Percentiles rank a stretch among this genome's conserved stretches.
These are phyloP conservation scores for Clathrus columnatus DNA, from an alignment of 768 basidiomycete genomes.

Conservation along the genomic window DNA sequence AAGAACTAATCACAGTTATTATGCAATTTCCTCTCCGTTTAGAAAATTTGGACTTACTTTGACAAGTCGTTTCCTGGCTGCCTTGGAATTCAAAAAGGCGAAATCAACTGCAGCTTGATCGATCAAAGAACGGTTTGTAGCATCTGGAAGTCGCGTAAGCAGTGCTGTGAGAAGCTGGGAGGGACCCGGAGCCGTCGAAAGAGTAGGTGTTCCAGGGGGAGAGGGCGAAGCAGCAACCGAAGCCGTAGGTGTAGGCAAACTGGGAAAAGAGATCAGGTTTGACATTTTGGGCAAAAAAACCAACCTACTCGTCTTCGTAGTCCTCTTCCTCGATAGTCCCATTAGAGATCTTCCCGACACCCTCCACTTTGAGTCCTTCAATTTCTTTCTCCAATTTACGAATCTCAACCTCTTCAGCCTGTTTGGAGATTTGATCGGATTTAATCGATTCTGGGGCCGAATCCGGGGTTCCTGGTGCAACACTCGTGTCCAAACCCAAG, in stretches of 20 bases:
- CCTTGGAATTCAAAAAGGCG: constrained; percentile 93
- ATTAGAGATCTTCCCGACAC: constrained; percentile 11
- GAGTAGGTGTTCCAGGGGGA: constrained; percentile 52
- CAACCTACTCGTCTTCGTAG: constrained; percentile 32
- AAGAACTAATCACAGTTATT: constrained; percentile 48
- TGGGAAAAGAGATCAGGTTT: constrained; percentile 10
- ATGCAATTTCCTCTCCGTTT: not conserved
- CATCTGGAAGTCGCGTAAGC: constrained; percentile 85
- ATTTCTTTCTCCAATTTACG: constrained; percentile 72
- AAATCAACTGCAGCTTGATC: constrained; percentile 96
- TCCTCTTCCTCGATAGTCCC: constrained; percentile 15
- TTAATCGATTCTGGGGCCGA: constrained; percentile 21
- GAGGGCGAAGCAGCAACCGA: constrained; percentile 55
- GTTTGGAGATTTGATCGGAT: constrained; percentile 26
- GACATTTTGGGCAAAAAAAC: constrained; percentile 23
- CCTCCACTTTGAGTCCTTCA: constrained; percentile 43
- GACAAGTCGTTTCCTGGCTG: constrained; percentile 82
- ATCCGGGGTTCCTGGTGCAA: constrained; percentile 2
- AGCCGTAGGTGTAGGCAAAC: constrained; percentile 53
- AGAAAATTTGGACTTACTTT: constrained; percentile 43
- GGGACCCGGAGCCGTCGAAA: constrained; percentile 77
- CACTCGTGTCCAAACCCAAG: constrained; percentile 52
- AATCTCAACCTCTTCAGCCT: constrained; percentile 61
- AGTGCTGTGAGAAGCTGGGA: constrained; percentile 88
- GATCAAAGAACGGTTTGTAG: constrained; percentile 81